Evolutionary conservation across 2,329 filamentous ascomycete genomes (phyloP), one percentile per base, ranked within the genome.

Genomic region (Colletotrichum melonis): DNA sequence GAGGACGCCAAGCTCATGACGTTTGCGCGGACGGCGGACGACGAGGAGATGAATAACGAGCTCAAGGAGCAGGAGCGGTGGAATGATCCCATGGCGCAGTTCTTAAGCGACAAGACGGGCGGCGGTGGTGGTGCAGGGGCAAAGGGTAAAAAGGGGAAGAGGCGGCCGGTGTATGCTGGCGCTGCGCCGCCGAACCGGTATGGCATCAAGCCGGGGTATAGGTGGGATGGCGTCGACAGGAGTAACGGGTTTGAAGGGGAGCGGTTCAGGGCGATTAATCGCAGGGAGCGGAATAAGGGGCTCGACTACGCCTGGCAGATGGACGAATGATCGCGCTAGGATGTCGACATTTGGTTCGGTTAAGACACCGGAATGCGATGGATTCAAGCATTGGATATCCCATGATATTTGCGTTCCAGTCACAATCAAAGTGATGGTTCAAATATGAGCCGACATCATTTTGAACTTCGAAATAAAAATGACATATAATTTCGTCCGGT

Each of bases 161-260:
- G 77, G 69, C 91, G 89, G 76, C 94, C 93, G 4, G 81, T 93
- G 5, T 99, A 98, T 81, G 86, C 91, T 73, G 97, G 96, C 0
- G 89, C 92, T 0, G 94, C 93, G 69, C 89, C 94, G 79, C 97
- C 97, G 57, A 99, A 99, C 87, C 89, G 97, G 24, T 98, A 98
- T 84, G 94, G 94, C 1, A 98, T 99, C 74, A 88, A 92, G 74
- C 97, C 97, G 0, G 97, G 97, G 0, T 95, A 97, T 85, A 88
- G 94, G 76, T 99, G 97, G 97, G 97, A 99, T 86, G 97, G 97
- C 6, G 97, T 99, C 22, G 97, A 99, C 86, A 88, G 97, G 76
- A 89, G 94, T 24, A 99, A 95, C 84, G 96, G 96, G 0, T 98
- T 98, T 81, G 97, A 99, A 85, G 93, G 91, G 75, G 93, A 98